Base-by-base conservation (phyloP, 768 basidiomycete species). In the Panaeolus papilionaceus region DNA sequence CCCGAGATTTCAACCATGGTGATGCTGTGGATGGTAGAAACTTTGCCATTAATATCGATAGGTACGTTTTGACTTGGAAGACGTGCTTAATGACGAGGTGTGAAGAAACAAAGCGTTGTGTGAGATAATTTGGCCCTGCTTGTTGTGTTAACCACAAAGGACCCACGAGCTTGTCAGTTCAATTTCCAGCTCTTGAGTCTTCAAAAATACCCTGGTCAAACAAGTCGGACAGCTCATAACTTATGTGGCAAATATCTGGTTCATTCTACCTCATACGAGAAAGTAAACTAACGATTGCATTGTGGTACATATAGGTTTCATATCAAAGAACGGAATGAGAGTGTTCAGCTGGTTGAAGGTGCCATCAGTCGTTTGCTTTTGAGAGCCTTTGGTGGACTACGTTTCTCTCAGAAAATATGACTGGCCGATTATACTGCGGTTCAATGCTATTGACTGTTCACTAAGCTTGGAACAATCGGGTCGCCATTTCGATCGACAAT, bases 1-100 rank as follows among this genome's bases (percentile, higher is more conserved):
- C 70, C 61, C 72, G 71, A n/a, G 40, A 61, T 66, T 72, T 75
- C 26, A 75, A 61, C 74, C 74, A 76, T 23, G 54, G 40, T 33
- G 73, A 72, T 12, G 54, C 54, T 58, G 54, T 28, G 18, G 62
- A 40, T 23, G 40, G 40, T 42, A 40, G 20, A 11, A 39, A 23
- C 42, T 63, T 44, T 66, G 54, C 61, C 37, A 42, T 38, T 33
- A 16, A 33, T 33, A 4, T 58, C 23, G 47, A 18, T 40, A 14
- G 14, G 39, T 47, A 47, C 45, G 2, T 20, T 8, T 26, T 9
- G 20, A 51, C 3, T 11, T 51, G 8, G 14, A 51, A 26, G 47
- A 14, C 5, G 12, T 16, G 14, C 14, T 16, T 14, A 18, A 44
- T 44, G 42, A 40, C 5, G 33, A 3, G 10, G 47, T 49, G 47